phyloP scores from a whole-genome alignment of 2,329 filamentous ascomycete genomes.

The Xylaria sp. region DNA sequence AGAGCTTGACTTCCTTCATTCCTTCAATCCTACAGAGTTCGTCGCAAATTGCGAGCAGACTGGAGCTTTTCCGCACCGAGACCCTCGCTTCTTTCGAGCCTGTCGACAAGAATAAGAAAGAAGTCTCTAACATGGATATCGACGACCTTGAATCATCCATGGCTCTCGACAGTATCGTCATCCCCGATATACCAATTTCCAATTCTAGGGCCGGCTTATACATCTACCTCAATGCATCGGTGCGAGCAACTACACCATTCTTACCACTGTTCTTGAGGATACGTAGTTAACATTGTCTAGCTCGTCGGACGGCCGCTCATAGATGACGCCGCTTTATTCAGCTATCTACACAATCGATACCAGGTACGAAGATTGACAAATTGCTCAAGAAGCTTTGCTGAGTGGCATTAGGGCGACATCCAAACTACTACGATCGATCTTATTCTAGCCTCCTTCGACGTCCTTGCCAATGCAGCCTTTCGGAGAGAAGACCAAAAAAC shows the following conservation, averaged over 20 bases:
- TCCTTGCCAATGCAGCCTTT: conserved; percentile 87
- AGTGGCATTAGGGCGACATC: conserved; percentile 70
- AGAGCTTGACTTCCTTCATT: conserved; percentile 64
- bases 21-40: conserved; percentile 66
- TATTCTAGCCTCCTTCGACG: conserved; percentile 87
- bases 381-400: conserved; percentile 38
- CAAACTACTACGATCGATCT: conserved; percentile 83
- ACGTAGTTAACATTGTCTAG: conserved; percentile 57
- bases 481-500: conserved; percentile 64
- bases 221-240: conserved; percentile 83
- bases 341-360: conserved; percentile 85
- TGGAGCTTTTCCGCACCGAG: conserved; percentile 68
- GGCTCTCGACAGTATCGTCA: conserved; percentile 63
- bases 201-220: conserved; percentile 86
- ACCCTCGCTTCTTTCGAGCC: conserved; percentile 66
- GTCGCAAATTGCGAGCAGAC: conserved; percentile 61
- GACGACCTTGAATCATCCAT: conserved; percentile 68
- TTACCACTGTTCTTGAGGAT: background rate
- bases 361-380: conserved; percentile 61
- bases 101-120: conserved; percentile 59
- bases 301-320: conserved; percentile 83
- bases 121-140: conserved; percentile 60
- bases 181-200: conserved; percentile 73
- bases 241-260: conserved; percentile 54
- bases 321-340: conserved; percentile 81